These are phyloP conservation scores for Eucommia ulmoides DNA, from an alignment of 257 asterid species.

Conservation along the genomic window DNA sequence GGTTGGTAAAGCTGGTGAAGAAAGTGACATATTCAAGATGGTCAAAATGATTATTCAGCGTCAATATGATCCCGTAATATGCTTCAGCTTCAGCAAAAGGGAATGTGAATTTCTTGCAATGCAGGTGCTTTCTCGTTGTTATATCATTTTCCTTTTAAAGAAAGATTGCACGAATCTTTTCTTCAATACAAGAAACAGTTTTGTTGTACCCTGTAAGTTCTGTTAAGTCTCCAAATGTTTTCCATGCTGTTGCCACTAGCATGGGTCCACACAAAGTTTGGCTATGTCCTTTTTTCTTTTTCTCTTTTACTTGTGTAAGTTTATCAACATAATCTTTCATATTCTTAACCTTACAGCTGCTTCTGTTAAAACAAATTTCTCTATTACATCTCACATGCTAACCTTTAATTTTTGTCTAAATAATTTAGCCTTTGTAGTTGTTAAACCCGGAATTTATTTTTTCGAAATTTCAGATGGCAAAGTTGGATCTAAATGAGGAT, in stretches of 20 bases:
- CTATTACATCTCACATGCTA: neutral
- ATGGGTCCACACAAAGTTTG: neutral
- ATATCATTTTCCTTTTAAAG: neutral
- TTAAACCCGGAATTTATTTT: constrained; percentile 10
- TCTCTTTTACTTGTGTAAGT: neutral
- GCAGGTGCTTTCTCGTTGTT: constrained; percentile 41
- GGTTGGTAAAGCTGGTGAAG: constrained; percentile 75
- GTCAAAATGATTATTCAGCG: constrained; percentile 92
- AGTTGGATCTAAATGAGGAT: constrained; percentile 77
- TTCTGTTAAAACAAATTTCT: neutral
- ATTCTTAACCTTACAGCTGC: neutral
- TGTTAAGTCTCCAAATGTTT: neutral
- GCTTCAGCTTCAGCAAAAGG: constrained; percentile 98
- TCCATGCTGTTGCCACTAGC: neutral
- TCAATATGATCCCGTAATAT: constrained; percentile 95
- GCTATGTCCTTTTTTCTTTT: neutral
- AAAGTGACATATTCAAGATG: constrained; percentile 91
- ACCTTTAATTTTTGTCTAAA: neutral
- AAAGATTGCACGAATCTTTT: neutral
- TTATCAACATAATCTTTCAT: neutral
- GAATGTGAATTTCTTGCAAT: constrained; percentile 97
- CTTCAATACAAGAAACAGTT: too few relatives aligned
- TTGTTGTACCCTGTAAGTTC: too few relatives aligned
- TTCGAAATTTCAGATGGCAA: constrained; percentile 59
- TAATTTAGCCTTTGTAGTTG: constrained; percentile 3